Percentiles rank a stretch among this genome's conserved stretches.
These are phyloP conservation scores for Oryza meridionalis DNA, from an alignment of 176 grass and related monocot genomes.

Conservation along the genomic window DNA sequence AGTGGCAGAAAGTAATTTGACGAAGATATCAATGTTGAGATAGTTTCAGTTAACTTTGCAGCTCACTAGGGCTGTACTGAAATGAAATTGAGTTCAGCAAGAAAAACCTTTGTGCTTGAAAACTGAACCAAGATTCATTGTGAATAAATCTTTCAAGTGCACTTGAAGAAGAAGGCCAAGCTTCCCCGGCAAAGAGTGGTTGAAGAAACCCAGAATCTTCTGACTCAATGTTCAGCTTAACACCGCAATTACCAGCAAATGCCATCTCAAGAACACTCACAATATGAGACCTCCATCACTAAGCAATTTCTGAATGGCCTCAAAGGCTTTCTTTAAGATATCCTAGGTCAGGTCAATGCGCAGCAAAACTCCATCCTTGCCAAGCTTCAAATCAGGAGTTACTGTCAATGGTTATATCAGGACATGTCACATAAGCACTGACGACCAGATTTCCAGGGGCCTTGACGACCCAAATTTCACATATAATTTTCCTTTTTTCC, in stretches of 20 bases:
- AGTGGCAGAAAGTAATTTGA: background rate
- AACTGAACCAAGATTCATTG: slow-evolving; percentile 68
- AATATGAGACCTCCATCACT: slow-evolving; percentile 80
- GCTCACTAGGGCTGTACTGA: slow-evolving; percentile 6
- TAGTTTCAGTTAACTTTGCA: background rate
- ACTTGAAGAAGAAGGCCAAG: slow-evolving; percentile 84
- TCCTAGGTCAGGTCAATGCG: no score
- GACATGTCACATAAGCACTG: no score
- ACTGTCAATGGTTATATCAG: no score
- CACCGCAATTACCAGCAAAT: slow-evolving; percentile 88
- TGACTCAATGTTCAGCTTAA: slow-evolving; percentile 65
- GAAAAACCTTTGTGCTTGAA: background rate
- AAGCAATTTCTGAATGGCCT: slow-evolving; percentile 70
- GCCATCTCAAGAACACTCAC: slow-evolving; percentile 83
- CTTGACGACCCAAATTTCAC: no score
- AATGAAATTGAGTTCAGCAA: background rate
- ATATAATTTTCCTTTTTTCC: no score
- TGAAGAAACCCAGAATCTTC: slow-evolving; percentile 54
- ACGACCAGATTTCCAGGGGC: no score
- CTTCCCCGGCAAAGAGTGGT: slow-evolving; percentile 82
- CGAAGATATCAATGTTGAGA: slow-evolving; percentile 6
- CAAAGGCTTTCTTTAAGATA: slow-evolving; percentile 61
- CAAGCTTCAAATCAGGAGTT: no score
- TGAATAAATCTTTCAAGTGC: slow-evolving; percentile 63
- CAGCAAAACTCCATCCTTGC: no score